These are phyloP conservation scores for Thymus quinquecostatus DNA, from an alignment of 257 asterid genomes.

Conservation along the genomic window DNA sequence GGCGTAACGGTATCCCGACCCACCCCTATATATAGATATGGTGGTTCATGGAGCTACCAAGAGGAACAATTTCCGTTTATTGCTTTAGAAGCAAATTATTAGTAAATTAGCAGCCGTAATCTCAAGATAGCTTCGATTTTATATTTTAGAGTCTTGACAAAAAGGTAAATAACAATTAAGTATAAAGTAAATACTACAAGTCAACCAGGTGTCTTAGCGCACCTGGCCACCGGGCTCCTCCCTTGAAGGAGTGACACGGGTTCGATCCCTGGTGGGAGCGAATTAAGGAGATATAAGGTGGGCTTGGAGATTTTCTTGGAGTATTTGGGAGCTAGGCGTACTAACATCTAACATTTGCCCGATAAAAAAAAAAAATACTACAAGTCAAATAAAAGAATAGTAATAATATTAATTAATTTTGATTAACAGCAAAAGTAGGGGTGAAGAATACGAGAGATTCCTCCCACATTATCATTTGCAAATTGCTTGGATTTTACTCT, in stretches of 20 bases:
- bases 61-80: neutral
- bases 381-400: slow-evolving; percentile 27
- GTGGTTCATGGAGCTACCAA: slow-evolving; percentile 18
- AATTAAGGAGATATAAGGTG: too few species aligned
- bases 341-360: too few species aligned
- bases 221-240: too few species aligned
- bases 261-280: too few species aligned
- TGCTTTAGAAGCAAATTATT: neutral
- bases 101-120: slow-evolving; percentile 4
- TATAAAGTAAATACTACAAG: neutral
- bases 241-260: too few species aligned
- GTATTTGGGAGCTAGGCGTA: too few species aligned
- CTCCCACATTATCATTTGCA: slow-evolving; percentile 20
- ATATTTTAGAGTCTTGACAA: neutral
- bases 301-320: too few species aligned
- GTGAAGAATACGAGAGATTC: slow-evolving; percentile 31
- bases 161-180: too few species aligned
- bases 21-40: slow-evolving; percentile 13
- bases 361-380: too few species aligned
- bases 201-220: too few species aligned
- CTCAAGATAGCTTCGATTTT: neutral
- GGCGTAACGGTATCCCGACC: too few species aligned
- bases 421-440: slow-evolving; percentile 29
- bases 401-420: neutral
- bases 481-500: slow-evolving; percentile 39